Evolutionary conservation across 1,284 basidiomycete species (phyloP).

Genomic region (Puccinia polysora): DNA sequence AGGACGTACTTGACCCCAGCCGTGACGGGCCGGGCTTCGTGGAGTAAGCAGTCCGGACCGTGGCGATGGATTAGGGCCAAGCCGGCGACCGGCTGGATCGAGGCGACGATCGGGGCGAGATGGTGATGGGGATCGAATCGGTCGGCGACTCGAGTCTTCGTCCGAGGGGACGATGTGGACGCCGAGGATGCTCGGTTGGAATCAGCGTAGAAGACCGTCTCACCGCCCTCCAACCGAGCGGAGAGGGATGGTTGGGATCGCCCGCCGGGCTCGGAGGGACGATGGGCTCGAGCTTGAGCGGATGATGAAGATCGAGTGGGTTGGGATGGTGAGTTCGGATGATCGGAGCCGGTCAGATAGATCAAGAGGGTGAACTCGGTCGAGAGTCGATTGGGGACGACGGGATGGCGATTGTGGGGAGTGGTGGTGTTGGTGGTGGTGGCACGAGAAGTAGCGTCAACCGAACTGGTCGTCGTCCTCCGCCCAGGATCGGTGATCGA

Average conservation of each 20-base stretch:
- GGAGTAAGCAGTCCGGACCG: constrained; percentile 20
- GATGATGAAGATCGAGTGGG: neutral
- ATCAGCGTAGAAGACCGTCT: neutral
- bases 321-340: neutral
- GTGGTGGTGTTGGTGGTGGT: neutral
- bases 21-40: constrained; percentile 2
- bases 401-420: neutral
- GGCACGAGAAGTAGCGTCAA: neutral
- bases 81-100: constrained; percentile 5
- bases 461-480: neutral
- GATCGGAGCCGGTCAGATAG: too few relatives aligned
- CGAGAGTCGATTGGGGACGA: neutral
- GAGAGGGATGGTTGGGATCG: too few relatives aligned
- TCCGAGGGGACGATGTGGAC: too few relatives aligned
- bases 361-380: neutral
- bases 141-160: too few relatives aligned
- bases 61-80: constrained; percentile 26
- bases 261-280: too few relatives aligned
- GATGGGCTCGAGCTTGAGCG: neutral
- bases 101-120: neutral
- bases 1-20: constrained; percentile 15
- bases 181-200: constrained; percentile 9
- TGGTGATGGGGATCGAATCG: too few relatives aligned
- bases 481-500: neutral
- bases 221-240: neutral